These are phyloP conservation scores for Hypoxylon rubiginosum DNA, from an alignment of 2,329 filamentous ascomycete species.

Conservation along the genomic window DNA sequence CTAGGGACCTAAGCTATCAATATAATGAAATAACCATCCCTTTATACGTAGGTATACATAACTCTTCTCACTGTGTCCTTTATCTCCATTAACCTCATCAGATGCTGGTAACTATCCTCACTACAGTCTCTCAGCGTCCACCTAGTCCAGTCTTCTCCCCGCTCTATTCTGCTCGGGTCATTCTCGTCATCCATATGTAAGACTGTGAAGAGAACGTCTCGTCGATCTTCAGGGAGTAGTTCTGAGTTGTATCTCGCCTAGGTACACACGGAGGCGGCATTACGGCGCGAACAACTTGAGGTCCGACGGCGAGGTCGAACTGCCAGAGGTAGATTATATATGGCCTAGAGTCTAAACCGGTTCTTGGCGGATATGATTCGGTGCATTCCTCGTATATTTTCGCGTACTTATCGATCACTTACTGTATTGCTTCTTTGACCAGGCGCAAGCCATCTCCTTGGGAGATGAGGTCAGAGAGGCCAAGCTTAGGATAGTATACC, in stretches of 20 bases:
- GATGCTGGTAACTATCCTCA: neutral
- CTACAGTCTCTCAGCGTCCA: neutral
- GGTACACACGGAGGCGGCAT: conserved; percentile 1
- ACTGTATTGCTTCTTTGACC: neutral
- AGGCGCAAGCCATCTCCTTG: neutral
- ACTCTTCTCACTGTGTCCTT: neutral
- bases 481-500: conserved; percentile 8
- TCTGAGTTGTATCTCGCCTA: neutral
- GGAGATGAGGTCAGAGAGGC: neutral
- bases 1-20: no score
- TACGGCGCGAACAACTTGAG: neutral
- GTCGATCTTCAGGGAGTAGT: neutral
- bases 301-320: conserved; percentile 5
- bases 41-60: neutral
- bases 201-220: neutral
- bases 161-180: neutral
- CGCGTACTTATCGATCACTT: conserved; percentile 5
- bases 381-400: conserved; percentile 4
- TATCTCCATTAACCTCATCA: neutral
- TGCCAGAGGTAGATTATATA: conserved; percentile 10
- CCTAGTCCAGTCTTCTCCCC: neutral
- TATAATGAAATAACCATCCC: neutral
- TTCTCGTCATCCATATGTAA: neutral
- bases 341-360: neutral
- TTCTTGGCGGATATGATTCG: neutral